phyloP scores from a whole-genome alignment of 176 grass and related monocot species.

The Carex pumila region DNA sequence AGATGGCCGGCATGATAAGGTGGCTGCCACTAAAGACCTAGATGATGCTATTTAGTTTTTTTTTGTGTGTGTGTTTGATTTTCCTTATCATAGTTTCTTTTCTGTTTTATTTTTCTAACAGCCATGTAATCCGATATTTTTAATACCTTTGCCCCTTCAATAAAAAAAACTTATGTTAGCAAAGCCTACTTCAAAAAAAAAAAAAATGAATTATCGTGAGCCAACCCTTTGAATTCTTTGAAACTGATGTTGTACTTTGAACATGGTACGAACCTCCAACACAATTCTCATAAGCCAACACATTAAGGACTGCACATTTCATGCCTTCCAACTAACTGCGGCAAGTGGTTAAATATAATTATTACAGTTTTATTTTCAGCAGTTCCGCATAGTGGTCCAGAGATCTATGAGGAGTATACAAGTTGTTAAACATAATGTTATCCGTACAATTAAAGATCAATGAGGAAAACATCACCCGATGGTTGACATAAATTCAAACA shows the following conservation, averaged over 20 bases:
- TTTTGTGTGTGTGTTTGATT: too few relatives aligned
- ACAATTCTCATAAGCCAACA: neutral
- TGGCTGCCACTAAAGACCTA: too few relatives aligned
- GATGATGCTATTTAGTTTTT: too few relatives aligned
- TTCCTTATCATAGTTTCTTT: too few relatives aligned
- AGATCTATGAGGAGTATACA: neutral
- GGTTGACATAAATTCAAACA: neutral
- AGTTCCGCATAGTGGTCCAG: neutral
- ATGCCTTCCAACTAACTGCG: neutral
- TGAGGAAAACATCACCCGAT: neutral
- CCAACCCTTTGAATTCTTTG: neutral
- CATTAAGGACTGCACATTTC: neutral
- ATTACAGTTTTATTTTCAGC: neutral
- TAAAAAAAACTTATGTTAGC: too few relatives aligned
- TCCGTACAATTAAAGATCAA: neutral
- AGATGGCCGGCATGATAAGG: too few relatives aligned
- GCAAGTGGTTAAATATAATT: neutral
- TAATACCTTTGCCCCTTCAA: too few relatives aligned
- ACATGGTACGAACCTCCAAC: neutral
- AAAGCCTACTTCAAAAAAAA: too few relatives aligned
- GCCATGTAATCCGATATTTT: too few relatives aligned
- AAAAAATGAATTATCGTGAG: neutral
- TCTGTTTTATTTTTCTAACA: too few relatives aligned
- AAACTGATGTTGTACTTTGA: neutral
- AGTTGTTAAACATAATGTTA: neutral